Base-by-base conservation (phyloP, 257 asterid species). In the Solanum pimpinellifolium region DNA sequence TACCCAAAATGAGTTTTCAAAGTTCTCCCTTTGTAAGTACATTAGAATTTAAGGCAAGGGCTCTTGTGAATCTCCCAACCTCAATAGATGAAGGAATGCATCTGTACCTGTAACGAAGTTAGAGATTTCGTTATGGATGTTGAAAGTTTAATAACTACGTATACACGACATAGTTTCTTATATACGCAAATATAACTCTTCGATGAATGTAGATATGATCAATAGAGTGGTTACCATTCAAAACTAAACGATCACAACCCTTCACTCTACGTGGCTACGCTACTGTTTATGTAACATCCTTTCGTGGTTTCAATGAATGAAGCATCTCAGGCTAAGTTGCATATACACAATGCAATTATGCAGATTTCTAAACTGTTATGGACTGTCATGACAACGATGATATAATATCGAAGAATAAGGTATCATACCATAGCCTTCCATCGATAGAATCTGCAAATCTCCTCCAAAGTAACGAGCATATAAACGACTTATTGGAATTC, bases 391-490 rank as follows among this genome's bases (percentile, higher is more conserved):
- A 31, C 14, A 70, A 70, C 42, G 37, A 70, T 70, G 42, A 4
- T 31, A 70, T 70, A 31, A 15, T 70, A 70, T 70, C 23, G 77
- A 14, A 70, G 0, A 70, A 70, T 16, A 70, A 70, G 10, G 20
- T 9, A 31, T 70, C 77, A 7, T 92, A 93, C 98, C 99, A 85
- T 97, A 95, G 90, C 99, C 98, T 92, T 97, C 98, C 99, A 97
- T 97, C 85, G 99, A 95, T 87, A 95, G 95, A 78, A 97, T 94
- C 87, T 95, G 98, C 72, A 97, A 91, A 89, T 97, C 99, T 66
- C 99, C 99, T 56, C 99, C 99, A 75, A 97, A 97, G 88, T 97
- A 97, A 75, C 94, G 92, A 66, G 99, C 99, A 85, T 97, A 97
- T 90, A 95, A 88, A 86, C 98, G 99, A 91, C 98, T 95, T 85